These are phyloP conservation scores for Linnemannia elongata DNA, from an alignment of 192 early-diverging fungal species.

Conservation along the genomic window DNA sequence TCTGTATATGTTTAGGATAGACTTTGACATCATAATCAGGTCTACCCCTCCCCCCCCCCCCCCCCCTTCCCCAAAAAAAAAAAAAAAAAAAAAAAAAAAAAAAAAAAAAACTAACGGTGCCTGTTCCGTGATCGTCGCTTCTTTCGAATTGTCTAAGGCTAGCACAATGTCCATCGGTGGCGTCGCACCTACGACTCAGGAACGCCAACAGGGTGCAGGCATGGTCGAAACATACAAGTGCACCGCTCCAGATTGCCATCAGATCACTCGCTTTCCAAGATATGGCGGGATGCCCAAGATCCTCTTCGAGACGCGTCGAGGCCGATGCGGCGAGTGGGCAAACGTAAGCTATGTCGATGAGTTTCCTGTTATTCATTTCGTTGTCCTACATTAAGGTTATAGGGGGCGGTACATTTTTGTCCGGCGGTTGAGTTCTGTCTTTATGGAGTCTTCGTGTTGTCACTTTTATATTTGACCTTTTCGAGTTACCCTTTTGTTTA, in stretches of 20 bases:
- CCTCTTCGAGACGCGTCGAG: constrained; percentile 59
- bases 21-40: neutral
- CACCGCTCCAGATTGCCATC: constrained; percentile 33
- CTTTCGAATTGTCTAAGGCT: constrained; percentile 11
- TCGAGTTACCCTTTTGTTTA: neutral
- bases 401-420: too few relatives aligned
- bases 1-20: neutral
- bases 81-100: too few relatives aligned
- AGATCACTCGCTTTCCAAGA: constrained; percentile 63
- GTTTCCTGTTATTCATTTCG: neutral
- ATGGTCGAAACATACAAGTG: constrained; percentile 61
- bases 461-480: neutral
- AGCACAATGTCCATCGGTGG: constrained; percentile 30
- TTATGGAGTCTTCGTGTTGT: neutral
- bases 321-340: constrained; percentile 72
- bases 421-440: too few relatives aligned
- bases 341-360: constrained; percentile 51
- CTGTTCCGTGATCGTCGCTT: neutral
- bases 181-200: constrained; percentile 50
- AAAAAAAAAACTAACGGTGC: too few relatives aligned
- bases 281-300: constrained; percentile 62
- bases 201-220: constrained; percentile 56
- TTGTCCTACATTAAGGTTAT: too few relatives aligned
- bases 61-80: too few relatives aligned
- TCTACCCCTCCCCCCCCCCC: too few relatives aligned